Evolutionary conservation across 2,329 filamentous ascomycete genomes (phyloP), one percentile per base, ranked within the genome.

Genomic region (Cladosporium colombiae): DNA sequence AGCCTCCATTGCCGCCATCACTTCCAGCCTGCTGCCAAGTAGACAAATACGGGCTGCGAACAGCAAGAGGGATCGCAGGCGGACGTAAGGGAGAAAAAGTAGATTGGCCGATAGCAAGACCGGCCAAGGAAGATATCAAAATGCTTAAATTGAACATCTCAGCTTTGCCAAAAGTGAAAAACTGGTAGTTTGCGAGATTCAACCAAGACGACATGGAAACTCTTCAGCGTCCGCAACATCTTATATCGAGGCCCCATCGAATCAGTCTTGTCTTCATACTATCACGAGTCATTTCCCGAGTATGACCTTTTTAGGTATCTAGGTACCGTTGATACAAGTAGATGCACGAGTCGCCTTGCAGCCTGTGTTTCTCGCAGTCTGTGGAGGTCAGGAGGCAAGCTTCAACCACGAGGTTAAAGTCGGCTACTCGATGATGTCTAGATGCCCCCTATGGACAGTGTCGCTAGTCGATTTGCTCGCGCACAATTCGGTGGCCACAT

Each of bases 31-130:
- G 79, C 44, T 90, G 81, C 88, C 89, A 92, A 25, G 87, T 85
- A 73, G 86, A 91, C 27, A 93, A 77, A 70, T 93, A 93, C 0
- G 91, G 91, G 16, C 87, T 89, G 68, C 86, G 88, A 50, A 93
- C 91, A 56, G 90, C 89, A 44, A 93, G 78, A n/a, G 91, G 90
- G 37, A 90, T 81, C 1, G 89, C 84, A 21, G 89, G 89, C 53
- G 89, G 88, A 2, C 87, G 82, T 35, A 86, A 84, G 33, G 89
- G 89, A 40, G 79, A 82, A 73, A 90, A 91, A 2, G 81, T 86
- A 8, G 87, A 89, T 44, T 62, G 46, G n/a, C 44, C 29, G n/a
- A 13, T 37, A 46, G 21, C 44, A 18, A 52, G n/a, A 37, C 40
- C 44, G 14, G 40, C 59, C 59, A 52, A 23, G 11, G 52, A 55